These are phyloP conservation scores for Furcasterigmium furcatum DNA, from an alignment of 2,329 filamentous ascomycete genomes.

Conservation along the genomic window DNA sequence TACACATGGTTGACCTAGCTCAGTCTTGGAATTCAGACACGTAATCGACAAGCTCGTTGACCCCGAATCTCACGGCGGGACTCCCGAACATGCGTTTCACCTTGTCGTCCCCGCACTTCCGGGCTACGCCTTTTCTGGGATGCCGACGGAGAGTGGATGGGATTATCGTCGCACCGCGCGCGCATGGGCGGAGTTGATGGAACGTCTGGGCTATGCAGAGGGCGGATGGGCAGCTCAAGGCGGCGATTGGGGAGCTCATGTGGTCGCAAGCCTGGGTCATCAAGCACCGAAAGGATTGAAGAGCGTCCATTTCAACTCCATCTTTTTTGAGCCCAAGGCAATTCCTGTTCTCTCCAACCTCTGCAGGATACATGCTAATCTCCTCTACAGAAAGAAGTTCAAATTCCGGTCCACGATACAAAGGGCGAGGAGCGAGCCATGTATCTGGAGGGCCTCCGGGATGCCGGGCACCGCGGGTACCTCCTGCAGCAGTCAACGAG, in stretches of 20 bases:
- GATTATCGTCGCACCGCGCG: conserved; percentile 3
- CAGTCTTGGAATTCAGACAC: conserved; percentile 5
- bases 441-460: conserved; percentile 3
- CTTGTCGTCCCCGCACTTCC: conserved; percentile 9
- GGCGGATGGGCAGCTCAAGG: conserved; percentile 7
- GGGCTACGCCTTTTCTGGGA: conserved; percentile 8
- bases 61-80: conserved; percentile 4
- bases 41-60: conserved; percentile 4
- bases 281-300: conserved; percentile 5
- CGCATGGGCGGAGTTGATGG: conserved; percentile 5
- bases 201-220: conserved; percentile 7
- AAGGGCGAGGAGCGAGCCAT: conserved; percentile 6
- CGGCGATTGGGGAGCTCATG: conserved; percentile 7
- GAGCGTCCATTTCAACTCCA: conserved; percentile 6
- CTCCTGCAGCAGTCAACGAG: conserved; percentile 8
- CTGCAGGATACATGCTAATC: neutral
- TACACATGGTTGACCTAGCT: conserved; percentile 10
- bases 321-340: conserved; percentile 8
- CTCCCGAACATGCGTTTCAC: conserved; percentile 6
- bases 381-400: conserved; percentile 3
- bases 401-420: conserved; percentile 4
- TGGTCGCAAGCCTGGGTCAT: conserved; percentile 2
- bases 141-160: conserved; percentile 5
- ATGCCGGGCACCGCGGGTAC: conserved; percentile 7
- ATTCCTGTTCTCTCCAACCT: neutral